Percentiles rank a stretch among this genome's conserved stretches.
Conservation (phyloP, 768 basidiomycete genomes). For the Pleurotus djamor region DNA sequence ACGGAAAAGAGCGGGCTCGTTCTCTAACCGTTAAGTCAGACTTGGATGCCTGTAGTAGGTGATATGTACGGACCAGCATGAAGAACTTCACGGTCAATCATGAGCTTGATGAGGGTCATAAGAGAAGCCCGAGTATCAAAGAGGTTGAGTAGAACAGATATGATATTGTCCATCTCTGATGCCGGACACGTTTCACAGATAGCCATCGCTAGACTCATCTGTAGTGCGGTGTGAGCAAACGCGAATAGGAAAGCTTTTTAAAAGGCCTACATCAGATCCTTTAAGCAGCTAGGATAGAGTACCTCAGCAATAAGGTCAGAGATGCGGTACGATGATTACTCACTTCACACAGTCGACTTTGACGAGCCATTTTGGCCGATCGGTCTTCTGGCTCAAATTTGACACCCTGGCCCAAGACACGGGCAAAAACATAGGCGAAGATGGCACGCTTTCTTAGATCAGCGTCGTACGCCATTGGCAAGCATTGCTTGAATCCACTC, state of each 20-base stretch:
- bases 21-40: conserved; percentile 42
- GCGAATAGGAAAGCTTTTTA: neutral
- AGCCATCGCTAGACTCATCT: conserved; percentile 81
- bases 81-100: conserved; percentile 85
- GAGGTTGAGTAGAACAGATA: conserved; percentile 80
- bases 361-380: conserved; percentile 40
- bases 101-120: conserved; percentile 71
- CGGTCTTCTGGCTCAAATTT: conserved; percentile 67
- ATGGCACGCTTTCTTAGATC: conserved; percentile 72
- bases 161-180: conserved; percentile 78
- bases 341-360: conserved; percentile 61
- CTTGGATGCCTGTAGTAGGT: neutral
- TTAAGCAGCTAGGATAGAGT: conserved; percentile 55
- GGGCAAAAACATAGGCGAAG: conserved; percentile 82
- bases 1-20: conserved; percentile 81
- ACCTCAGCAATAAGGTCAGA: neutral
- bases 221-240: neutral
- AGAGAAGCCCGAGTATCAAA: conserved; percentile 78
- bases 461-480: conserved; percentile 72
- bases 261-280: conserved; percentile 60
- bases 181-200: conserved; percentile 87
- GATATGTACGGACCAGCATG: conserved; percentile 52
- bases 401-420: conserved; percentile 77
- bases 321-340: conserved; percentile 14
- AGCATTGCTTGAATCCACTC: conserved; percentile 86